Percentiles rank a stretch among this genome's conserved stretches.
Evolutionary conservation across 352 stramenopile genomes (phyloP).

Genomic region (Phytopythium litorale): DNA sequence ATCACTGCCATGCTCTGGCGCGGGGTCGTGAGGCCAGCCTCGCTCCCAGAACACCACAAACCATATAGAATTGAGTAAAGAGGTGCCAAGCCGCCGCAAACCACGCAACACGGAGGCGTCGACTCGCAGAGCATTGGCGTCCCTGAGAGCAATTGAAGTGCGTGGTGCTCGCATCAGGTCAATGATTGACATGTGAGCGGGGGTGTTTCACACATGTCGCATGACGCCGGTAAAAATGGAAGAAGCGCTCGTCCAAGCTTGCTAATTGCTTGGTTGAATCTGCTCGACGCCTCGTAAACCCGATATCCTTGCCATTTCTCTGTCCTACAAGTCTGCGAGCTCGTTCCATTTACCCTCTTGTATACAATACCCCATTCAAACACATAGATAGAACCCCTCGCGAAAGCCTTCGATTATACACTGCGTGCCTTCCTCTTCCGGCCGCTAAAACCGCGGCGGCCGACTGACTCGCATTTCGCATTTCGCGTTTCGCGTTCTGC

Average conservation of each 20-base stretch:
- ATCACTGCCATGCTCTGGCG: no score
- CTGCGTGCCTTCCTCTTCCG: neutral
- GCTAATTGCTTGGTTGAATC: neutral
- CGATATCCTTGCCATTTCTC: neutral
- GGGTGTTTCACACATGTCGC: neutral
- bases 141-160: no score
- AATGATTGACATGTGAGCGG: neutral
- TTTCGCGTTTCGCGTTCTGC: neutral
- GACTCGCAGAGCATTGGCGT: no score
- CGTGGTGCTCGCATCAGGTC: no score
- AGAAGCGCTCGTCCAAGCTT: neutral
- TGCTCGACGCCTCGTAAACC: neutral
- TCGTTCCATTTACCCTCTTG: no score
- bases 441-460: neutral
- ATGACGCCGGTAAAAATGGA: neutral
- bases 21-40: no score
- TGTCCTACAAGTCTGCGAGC: no score
- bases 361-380: neutral
- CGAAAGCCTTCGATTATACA: no score
- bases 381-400: neutral
- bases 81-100: no score
- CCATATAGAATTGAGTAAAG: no score
- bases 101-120: no score
- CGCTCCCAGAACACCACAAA: no score
- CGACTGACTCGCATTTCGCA: conserved; percentile 4